A percentile compares a stretch with the other conserved stretches of the same genome.
These are phyloP conservation scores for Dipodascopsis uninucleata DNA, from an alignment of 805 yeast genomes.

Conservation along the genomic window DNA sequence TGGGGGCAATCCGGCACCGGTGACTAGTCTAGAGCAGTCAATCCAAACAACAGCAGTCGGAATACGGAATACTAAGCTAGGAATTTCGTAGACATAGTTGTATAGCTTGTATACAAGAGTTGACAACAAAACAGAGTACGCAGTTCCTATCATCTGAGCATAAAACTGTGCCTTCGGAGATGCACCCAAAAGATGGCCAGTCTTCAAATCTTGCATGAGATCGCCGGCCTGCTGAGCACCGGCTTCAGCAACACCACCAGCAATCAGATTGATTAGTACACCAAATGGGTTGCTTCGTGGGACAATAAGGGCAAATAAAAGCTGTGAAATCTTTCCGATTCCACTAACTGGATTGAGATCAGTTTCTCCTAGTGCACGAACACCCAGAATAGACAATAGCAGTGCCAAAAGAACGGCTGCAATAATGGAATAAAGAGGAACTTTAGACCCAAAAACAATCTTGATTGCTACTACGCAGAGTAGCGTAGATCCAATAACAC, in stretches of 20 bases:
- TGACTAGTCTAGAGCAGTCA: conserved; percentile 88
- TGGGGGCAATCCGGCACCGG: conserved; percentile 87
- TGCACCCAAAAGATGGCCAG: conserved; percentile 89
- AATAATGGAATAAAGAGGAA: conserved; percentile 67
- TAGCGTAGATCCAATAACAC: conserved; percentile 62
- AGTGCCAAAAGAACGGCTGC: conserved; percentile 73
- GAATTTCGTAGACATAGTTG: conserved; percentile 78
- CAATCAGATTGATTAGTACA: conserved; percentile 78
- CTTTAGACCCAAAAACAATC: conserved; percentile 61
- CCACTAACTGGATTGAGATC: conserved; percentile 97
- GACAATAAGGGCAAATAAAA: conserved; percentile 75
- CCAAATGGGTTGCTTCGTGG: conserved; percentile 75
- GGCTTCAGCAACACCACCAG: conserved; percentile 97
- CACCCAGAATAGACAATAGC: conserved; percentile 77
- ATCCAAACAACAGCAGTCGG: conserved; percentile 98
- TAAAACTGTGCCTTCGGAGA: conserved; percentile 87
- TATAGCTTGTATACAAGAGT: conserved; percentile 79
- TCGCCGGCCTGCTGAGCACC: conserved; percentile 99
- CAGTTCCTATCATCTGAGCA: conserved; percentile 85
- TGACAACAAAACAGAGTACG: conserved; percentile 76
- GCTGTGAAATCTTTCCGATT: conserved; percentile 88
- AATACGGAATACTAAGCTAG: conserved; percentile 73
- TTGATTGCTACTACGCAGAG: conserved; percentile 64
- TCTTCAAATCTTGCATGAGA: conserved; percentile 92
- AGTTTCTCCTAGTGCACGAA: conserved; percentile 93